Evolutionary conservation across 306 rosid species (phyloP).

Genomic region (Cicer cuneatum): DNA sequence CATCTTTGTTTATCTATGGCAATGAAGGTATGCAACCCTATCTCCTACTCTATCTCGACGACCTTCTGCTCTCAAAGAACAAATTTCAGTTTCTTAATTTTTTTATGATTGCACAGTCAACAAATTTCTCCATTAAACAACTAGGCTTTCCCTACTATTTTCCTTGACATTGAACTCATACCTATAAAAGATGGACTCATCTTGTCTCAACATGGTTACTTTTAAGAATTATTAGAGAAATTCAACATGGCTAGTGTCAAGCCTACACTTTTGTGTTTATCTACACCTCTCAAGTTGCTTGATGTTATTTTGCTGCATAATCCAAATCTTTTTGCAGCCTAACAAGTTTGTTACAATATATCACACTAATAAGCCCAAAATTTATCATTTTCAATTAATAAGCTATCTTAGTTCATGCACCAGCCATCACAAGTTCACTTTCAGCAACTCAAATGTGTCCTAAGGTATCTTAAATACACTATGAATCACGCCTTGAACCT

Average conservation of each 20-base stretch:
- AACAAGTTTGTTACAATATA: neutral
- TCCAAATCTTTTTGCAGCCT: neutral
- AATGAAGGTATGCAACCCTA: neutral
- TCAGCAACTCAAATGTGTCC: neutral
- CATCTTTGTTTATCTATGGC: neutral
- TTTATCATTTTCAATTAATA: neutral
- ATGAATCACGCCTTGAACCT: neutral
- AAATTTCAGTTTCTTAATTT: neutral
- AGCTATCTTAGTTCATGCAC: neutral
- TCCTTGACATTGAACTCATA: constrained; percentile 6
- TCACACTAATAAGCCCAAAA: neutral
- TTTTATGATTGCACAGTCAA: neutral
- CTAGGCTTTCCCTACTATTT: neutral
- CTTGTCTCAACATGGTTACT: neutral
- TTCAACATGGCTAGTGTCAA: neutral
- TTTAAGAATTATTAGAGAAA: neutral
- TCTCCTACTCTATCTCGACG: neutral
- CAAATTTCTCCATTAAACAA: neutral
- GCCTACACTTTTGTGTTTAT: neutral
- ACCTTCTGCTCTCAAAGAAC: neutral
- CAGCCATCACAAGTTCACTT: neutral
- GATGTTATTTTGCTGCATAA: neutral
- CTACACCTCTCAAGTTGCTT: neutral
- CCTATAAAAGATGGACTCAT: neutral
- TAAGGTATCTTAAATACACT: neutral